Conservation (phyloP, 306 rosid genomes). For the Ormosia semicastrata region DNA sequence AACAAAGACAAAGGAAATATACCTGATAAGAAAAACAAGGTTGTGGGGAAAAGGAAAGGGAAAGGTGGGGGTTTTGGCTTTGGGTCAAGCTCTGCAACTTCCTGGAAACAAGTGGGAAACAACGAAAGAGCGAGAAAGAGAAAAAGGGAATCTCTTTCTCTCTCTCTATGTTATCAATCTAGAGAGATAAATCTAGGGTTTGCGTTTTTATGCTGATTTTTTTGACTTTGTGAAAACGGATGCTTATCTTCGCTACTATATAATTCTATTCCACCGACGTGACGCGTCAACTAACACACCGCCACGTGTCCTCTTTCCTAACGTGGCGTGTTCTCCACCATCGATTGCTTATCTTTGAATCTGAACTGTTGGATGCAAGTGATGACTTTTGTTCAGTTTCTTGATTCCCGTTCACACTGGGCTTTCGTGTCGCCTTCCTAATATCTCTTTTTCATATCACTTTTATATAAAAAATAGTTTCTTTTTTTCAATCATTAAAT, state of each 20-base stretch:
- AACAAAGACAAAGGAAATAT: not conserved
- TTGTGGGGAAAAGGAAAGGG: not conserved
- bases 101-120: constrained; percentile 36
- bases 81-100: constrained; percentile 44
- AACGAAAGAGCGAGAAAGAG: constrained; percentile 34
- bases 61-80: not conserved
- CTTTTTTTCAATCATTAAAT: not conserved
- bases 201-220: constrained; percentile 21
- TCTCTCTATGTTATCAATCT: constrained; percentile 13
- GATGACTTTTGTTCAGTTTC: not conserved
- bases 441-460: not conserved
- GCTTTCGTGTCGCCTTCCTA: not conserved
- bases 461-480: not conserved
- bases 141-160: constrained; percentile 20
- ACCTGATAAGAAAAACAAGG: constrained; percentile 28
- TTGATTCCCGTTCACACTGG: not conserved
- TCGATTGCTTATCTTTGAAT: not conserved
- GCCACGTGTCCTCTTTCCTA: not conserved
- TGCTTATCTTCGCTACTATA: constrained; percentile 13
- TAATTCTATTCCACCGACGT: constrained; percentile 37
- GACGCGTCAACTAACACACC: constrained; percentile 9
- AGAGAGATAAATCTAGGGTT: constrained; percentile 41
- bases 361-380: not conserved
- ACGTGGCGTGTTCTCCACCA: not conserved
- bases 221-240: constrained; percentile 24